A percentile compares a stretch with the other conserved stretches of the same genome.
These are phyloP conservation scores for Eucalyptus lansdowneana DNA, from an alignment of 345 rosid genomes.

Conservation along the genomic window DNA sequence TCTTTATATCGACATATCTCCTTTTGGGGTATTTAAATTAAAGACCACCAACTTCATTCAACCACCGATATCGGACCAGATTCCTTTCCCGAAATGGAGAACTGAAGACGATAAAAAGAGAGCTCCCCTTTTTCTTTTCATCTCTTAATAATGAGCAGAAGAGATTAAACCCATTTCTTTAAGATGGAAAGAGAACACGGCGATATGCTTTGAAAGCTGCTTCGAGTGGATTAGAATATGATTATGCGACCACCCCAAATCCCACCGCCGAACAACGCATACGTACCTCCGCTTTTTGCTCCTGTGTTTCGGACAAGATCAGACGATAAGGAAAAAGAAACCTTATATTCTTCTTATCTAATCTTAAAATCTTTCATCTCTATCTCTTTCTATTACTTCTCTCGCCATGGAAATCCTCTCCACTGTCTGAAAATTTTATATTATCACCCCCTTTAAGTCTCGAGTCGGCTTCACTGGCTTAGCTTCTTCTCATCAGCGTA, in stretches of 20 bases:
- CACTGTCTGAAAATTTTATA: neutral
- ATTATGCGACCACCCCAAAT: neutral
- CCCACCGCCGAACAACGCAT: neutral
- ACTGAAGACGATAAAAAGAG: neutral
- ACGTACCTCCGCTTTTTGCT: conserved; percentile 23
- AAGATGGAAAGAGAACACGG: neutral
- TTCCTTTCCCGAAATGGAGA: neutral
- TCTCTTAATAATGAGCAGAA: neutral
- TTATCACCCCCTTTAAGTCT: neutral
- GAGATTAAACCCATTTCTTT: neutral
- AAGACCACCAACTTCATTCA: neutral
- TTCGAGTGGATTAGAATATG: neutral
- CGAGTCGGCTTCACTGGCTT: neutral
- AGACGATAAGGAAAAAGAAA: neutral
- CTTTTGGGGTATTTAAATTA: neutral
- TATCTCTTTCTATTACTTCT: neutral
- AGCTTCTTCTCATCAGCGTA: neutral
- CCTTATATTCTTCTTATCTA: neutral
- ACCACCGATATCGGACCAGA: neutral
- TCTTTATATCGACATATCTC: neutral
- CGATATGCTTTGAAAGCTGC: neutral
- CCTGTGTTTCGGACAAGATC: conserved; percentile 25
- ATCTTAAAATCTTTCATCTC: neutral
- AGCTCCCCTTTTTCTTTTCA: neutral
- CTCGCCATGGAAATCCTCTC: neutral